Evolutionary conservation across 2,329 filamentous ascomycete genomes (phyloP), one percentile per base, ranked within the genome.

Genomic region (Chaetomium strumarium): DNA sequence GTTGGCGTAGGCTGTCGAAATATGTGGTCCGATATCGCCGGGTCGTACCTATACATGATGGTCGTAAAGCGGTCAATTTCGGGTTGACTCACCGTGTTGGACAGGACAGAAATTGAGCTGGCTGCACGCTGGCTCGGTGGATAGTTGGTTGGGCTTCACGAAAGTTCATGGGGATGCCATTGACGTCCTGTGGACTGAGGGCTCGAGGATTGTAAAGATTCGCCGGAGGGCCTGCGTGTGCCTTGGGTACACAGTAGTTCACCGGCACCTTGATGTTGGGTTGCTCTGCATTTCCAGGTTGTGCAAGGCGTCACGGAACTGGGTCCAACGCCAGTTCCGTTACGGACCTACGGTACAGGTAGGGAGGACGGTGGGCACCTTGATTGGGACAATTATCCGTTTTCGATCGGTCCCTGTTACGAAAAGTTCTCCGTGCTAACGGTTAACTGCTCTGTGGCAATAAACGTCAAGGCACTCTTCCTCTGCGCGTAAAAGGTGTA

Each of bases 1-100:
- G 4, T 7, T 4, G 24, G 24, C 24, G 37, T 37, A 30, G 36
- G 29, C 36, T 30, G 12, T n/a, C 13, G 24, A 11, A 38, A 19
- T 17, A 24, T 12, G 36, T 45, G 45, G 40, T 56, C 56, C 56
- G 56, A 58, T 58, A 58, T 56, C 56, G 56, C 56, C 45, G 33
- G 47, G 37, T n/a, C n/a, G n/a, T n/a, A n/a, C n/a, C n/a, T n/a
- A n/a, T 39, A 5, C n/a, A 10, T 33, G 19, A 9, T 17, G 45
- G 46, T 24, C 39, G 34, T 39, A 30, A 47, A 42, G 19, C 34
- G 34, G 20, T 16, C 17, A 39, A 46, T 46, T 33, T 48, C 34
- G n/a, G 52, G 48, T 59, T 56, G 57, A 58, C 43, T 59, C 57
- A 59, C 55, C 7, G 24, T 46, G 52, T 47, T 19, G 47, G 34